Percentiles rank a stretch among this genome's conserved stretches.
Evolutionary conservation across 1,284 basidiomycete genomes (phyloP).

Genomic region (Rugosomyces carneus): DNA sequence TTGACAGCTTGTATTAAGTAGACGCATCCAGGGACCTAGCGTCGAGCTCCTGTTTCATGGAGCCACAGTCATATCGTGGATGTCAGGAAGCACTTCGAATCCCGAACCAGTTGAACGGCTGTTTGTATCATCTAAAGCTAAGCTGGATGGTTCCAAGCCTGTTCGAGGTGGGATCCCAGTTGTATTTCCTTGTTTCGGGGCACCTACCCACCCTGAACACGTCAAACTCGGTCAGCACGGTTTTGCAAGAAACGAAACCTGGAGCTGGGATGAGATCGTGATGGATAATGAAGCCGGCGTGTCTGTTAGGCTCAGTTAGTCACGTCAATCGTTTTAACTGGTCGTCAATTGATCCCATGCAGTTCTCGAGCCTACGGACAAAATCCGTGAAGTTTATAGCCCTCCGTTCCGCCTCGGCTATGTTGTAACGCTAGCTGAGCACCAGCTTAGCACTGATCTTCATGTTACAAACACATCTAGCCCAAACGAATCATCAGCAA

Average conservation of each 20-base stretch:
- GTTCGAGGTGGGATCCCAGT: conserved; percentile 82
- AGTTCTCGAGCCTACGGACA: conserved; percentile 60
- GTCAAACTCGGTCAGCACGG: conserved; percentile 75
- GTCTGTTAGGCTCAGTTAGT: conserved; percentile 67
- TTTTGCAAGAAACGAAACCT: conserved; percentile 70
- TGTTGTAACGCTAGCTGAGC: conserved; percentile 70
- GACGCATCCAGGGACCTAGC: conserved; percentile 57
- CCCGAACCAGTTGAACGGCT: conserved; percentile 54
- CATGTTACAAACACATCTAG: conserved; percentile 67
- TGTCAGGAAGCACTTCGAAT: conserved; percentile 36
- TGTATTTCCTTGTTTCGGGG: conserved; percentile 83
- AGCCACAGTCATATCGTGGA: conserved; percentile 79
- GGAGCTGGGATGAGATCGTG: conserved; percentile 61
- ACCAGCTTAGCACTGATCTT: conserved; percentile 73
- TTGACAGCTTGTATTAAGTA: neutral
- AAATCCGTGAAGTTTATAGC: conserved; percentile 52
- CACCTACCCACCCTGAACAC: conserved; percentile 70
- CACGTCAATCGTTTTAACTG: conserved; percentile 3
- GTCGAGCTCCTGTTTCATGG: conserved; percentile 74
- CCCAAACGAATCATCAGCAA: conserved; percentile 22
- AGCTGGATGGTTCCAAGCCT: conserved; percentile 60
- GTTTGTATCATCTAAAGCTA: conserved; percentile 73
- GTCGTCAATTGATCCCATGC: conserved; percentile 7
- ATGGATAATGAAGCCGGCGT: conserved; percentile 69
- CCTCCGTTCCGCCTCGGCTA: conserved; percentile 67